Evolutionary conservation across 2,329 filamentous ascomycete species (phyloP).

Genomic region (Aspergillus ochraceoroseus): DNA sequence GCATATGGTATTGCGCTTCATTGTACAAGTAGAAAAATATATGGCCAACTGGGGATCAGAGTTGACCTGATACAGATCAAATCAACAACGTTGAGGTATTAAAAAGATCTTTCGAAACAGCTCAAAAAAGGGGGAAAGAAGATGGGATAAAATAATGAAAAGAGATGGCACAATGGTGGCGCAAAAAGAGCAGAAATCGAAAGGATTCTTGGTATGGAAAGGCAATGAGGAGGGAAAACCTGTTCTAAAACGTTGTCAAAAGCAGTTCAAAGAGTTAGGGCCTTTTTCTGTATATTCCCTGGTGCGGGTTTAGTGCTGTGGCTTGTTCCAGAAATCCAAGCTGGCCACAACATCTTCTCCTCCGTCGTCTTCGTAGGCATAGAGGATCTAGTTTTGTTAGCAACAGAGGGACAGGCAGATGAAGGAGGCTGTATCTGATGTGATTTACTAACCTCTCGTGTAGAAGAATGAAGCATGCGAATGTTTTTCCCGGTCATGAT

Average conservation of each 20-base stretch:
- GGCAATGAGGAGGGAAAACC: conserved; percentile 13
- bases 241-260: conserved; percentile 21
- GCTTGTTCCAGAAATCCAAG: conserved; percentile 88
- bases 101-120: conserved; percentile 13
- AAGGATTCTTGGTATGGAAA: conserved; percentile 17
- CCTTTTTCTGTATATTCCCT: conserved; percentile 9
- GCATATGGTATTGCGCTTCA: conserved; percentile 41
- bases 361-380: conserved; percentile 92
- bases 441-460: conserved; percentile 98
- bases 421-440: too few relatives aligned
- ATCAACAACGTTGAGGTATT: conserved; percentile 21
- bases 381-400: conserved; percentile 67
- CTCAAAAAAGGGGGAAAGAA: conserved; percentile 3
- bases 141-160: conserved; percentile 3
- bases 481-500: conserved; percentile 97
- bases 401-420: conserved; percentile 16
- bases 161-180: conserved; percentile 5
- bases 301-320: conserved; percentile 26
- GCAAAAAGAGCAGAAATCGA: conserved; percentile 7
- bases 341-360: conserved; percentile 92
- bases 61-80: conserved; percentile 19
- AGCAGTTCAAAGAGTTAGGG: conserved; percentile 11
- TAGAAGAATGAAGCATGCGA: conserved; percentile 94
- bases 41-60: conserved; percentile 20
- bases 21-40: conserved; percentile 34